Evolutionary conservation across 2,329 filamentous ascomycete species (phyloP), one percentile per base, ranked within the genome.

Genomic region (Calonectria pseudoturangicola): DNA sequence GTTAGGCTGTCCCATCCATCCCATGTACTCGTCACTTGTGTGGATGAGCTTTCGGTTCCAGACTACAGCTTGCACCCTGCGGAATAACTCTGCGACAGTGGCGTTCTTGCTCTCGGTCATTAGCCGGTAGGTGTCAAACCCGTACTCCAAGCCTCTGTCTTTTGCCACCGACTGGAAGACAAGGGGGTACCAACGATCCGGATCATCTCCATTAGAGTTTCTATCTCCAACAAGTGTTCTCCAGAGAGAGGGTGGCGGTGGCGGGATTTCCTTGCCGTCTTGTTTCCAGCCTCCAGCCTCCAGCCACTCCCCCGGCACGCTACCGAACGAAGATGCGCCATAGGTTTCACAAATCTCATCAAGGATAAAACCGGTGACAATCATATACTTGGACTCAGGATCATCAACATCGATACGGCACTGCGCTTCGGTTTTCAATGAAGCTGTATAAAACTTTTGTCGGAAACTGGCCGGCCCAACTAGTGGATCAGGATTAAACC

Each of bases 91-190:
- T 5, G 33, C 54, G 33, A 58, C 54, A 18, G 54, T 58, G 54
- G 54, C 54, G 21, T 60, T 41, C 8, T n/a, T 60, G 36, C 54
- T 60, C 15, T 60, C 54, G 21, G 54, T 60, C 16, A 60, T 60
- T 10, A 60, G 54, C 2, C 33, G 33, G 21, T 60, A 41, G 21
- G 54, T 60, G 54, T 41, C n/a, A 33, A 60, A 60, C n/a, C 33
- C 54, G 33, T 41, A 60, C 18, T 27, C 21, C n/a, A 43, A 36
- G 2, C 54, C 54, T 8, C 33, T 25, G 33, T 60, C 54, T n/a
- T 27, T 60, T 15, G 54, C 54, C n/a, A 58, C 54, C n/a, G 54
- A 58, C 54, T 58, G 54, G n/a, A 58, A 58, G 10, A 58, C 54
- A n/a, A 58, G 54, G 16, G 33, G 54, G 54, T 39, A 58, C 54